A percentile compares a stretch with the other conserved stretches of the same genome.
Evolutionary conservation across 2,329 filamentous ascomycete species (phyloP).

Genomic region (Pleurostoma richardsiae): DNA sequence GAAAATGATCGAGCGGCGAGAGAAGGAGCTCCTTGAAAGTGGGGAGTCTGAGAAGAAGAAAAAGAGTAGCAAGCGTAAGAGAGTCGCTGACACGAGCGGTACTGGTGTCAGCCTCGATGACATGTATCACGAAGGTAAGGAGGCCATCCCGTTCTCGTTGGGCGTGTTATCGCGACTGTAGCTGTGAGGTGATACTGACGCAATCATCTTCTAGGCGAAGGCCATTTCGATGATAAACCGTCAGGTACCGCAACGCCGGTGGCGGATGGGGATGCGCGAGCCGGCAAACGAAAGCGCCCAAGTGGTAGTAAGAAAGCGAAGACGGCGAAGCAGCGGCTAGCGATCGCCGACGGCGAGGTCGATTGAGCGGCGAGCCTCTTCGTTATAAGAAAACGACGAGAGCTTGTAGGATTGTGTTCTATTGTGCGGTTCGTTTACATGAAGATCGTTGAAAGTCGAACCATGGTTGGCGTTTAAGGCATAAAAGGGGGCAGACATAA

Average conservation of each 20-base stretch:
- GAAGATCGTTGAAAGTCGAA: no score
- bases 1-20: conserved; percentile 82
- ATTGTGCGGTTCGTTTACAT: no score
- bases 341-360: conserved; percentile 59
- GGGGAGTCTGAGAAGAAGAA: conserved; percentile 62
- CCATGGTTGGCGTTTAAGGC: no score
- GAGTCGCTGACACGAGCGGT: conserved; percentile 25
- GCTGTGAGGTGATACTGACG: no score
- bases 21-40: conserved; percentile 76
- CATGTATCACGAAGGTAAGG: conserved; percentile 98
- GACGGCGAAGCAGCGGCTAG: conserved; percentile 63
- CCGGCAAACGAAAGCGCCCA: conserved; percentile 50
- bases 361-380: conserved; percentile 13
- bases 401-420: no score
- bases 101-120: conserved; percentile 71
- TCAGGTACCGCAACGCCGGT: conserved; percentile 84
- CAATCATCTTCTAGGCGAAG: conserved; percentile 66
- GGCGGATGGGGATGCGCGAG: conserved; percentile 48
- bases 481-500: no score
- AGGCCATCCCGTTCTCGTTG: background rate
- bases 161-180: background rate
- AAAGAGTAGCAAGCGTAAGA: conserved; percentile 57
- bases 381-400: no score
- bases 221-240: conserved; percentile 89
- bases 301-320: conserved; percentile 60